Evolutionary conservation across 2,329 filamentous ascomycete genomes (phyloP).

Genomic region (Aureobasidium leucospermi): DNA sequence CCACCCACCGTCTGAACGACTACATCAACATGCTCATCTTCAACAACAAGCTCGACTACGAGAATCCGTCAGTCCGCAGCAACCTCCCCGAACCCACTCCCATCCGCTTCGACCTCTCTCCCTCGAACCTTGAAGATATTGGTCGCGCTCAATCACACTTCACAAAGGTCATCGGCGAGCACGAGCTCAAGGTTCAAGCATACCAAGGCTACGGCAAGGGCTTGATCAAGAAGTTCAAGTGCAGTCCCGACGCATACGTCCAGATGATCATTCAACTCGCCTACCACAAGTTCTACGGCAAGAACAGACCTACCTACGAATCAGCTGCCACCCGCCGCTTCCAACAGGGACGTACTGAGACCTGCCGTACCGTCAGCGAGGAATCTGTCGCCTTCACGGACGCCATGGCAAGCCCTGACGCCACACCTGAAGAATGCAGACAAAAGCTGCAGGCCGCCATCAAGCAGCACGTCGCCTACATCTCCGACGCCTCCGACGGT

Average conservation of each 20-base stretch:
- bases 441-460: constrained; percentile 77
- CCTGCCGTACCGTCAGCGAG: constrained; percentile 85
- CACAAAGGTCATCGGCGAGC: constrained; percentile 68
- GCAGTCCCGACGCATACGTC: constrained; percentile 92
- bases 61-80: constrained; percentile 68
- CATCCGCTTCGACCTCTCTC: constrained; percentile 70
- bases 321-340: constrained; percentile 91
- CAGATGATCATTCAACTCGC: constrained; percentile 98
- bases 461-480: constrained; percentile 81
- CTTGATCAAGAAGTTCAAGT: constrained; percentile 99
- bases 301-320: constrained; percentile 95
- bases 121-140: constrained; percentile 69
- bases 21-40: constrained; percentile 88
- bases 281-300: constrained; percentile 98
- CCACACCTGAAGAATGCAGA: constrained; percentile 58
- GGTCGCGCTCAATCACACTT: constrained; percentile 74
- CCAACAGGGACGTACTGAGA: constrained; percentile 94
- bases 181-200: constrained; percentile 87
- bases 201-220: constrained; percentile 98
- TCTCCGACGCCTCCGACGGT: constrained; percentile 78
- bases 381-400: constrained; percentile 86
- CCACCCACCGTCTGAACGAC: constrained; percentile 94
- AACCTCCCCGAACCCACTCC: constrained; percentile 73
- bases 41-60: constrained; percentile 88
- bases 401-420: constrained; percentile 66